Evolutionary conservation across 2,329 filamentous ascomycete species (phyloP).

Genomic region (Myrmaecium sp.): DNA sequence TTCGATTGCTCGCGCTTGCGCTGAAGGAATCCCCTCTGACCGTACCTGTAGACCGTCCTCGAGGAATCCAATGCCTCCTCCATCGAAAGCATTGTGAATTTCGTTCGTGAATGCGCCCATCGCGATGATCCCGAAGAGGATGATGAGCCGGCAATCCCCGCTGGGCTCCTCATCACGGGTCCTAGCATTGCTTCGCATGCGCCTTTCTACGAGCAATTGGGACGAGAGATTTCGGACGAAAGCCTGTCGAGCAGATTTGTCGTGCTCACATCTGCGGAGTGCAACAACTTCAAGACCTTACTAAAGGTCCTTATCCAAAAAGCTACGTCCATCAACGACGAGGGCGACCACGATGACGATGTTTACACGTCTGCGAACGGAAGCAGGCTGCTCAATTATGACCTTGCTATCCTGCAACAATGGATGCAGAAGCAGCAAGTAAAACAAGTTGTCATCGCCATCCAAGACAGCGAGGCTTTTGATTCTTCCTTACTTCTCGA

Average conservation of each 20-base stretch:
- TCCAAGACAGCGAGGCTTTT: constrained; percentile 73
- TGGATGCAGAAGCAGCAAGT: constrained; percentile 38
- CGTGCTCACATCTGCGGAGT: constrained; percentile 51
- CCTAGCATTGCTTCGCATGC: constrained; percentile 63
- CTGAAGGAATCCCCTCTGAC: no score
- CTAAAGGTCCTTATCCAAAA: constrained; percentile 59
- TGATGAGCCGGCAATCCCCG: constrained; percentile 46
- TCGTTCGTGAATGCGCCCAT: constrained; percentile 16
- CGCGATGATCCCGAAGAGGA: constrained; percentile 10
- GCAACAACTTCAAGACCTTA: constrained; percentile 54
- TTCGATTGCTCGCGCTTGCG: constrained; percentile 12
- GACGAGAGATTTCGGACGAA: constrained; percentile 23
- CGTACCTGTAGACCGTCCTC: constrained; percentile 17
- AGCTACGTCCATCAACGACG: constrained; percentile 38
- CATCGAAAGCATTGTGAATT: constrained; percentile 20
- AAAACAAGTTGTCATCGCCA: constrained; percentile 49
- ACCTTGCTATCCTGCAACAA: constrained; percentile 52
- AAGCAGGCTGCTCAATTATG: constrained; percentile 57
- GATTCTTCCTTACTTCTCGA: constrained; percentile 57
- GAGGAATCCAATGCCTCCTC: constrained; percentile 22
- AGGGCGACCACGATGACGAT: constrained; percentile 33
- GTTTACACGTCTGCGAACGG: constrained; percentile 27
- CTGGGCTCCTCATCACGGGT: constrained; percentile 59
- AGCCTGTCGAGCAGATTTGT: constrained; percentile 40
- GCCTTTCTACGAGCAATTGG: constrained; percentile 55